Evolutionary conservation across 495 filamentous ascomycete species (phyloP).

Genomic region (Cetradonia linearis): DNA sequence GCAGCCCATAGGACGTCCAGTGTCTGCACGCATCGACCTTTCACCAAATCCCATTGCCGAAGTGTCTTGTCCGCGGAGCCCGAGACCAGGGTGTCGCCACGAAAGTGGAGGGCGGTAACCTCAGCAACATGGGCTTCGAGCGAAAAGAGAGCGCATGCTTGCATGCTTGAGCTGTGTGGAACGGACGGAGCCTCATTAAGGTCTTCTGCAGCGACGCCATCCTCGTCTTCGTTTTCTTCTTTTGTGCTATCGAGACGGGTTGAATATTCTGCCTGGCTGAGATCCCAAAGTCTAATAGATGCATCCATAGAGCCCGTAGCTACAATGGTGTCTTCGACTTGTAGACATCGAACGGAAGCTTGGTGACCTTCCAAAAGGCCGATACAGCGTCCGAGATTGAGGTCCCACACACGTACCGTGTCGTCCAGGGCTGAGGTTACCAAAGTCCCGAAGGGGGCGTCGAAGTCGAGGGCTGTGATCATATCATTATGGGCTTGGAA

Average conservation of each 20-base stretch:
- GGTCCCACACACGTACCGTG: constrained; percentile 94
- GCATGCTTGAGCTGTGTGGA: constrained; percentile 60
- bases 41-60: constrained; percentile 93
- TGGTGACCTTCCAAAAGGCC: constrained; percentile 88
- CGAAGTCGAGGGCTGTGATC: constrained; percentile 88
- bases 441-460: constrained; percentile 90
- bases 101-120: constrained; percentile 87
- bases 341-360: constrained; percentile 83
- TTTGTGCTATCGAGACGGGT: constrained; percentile 14
- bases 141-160: constrained; percentile 77
- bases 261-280: constrained; percentile 54
- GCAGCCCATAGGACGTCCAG: constrained; percentile 98
- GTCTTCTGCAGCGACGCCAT: constrained; percentile 51
- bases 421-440: constrained; percentile 93
- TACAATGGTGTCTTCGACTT: constrained; percentile 91
- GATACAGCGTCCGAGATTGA: constrained; percentile 83
- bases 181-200: constrained; percentile 40
- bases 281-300: constrained; percentile 89
- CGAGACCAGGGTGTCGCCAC: constrained; percentile 79
- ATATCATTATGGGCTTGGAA: constrained; percentile 80
- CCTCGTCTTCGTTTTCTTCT: constrained; percentile 55
- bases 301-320: constrained; percentile 95
- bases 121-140: constrained; percentile 87
- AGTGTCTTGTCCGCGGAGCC: constrained; percentile 96
- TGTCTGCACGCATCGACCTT: constrained; percentile 92